Evolutionary conservation across 768 basidiomycete genomes (phyloP).

Genomic region (Hericium rajendrae): DNA sequence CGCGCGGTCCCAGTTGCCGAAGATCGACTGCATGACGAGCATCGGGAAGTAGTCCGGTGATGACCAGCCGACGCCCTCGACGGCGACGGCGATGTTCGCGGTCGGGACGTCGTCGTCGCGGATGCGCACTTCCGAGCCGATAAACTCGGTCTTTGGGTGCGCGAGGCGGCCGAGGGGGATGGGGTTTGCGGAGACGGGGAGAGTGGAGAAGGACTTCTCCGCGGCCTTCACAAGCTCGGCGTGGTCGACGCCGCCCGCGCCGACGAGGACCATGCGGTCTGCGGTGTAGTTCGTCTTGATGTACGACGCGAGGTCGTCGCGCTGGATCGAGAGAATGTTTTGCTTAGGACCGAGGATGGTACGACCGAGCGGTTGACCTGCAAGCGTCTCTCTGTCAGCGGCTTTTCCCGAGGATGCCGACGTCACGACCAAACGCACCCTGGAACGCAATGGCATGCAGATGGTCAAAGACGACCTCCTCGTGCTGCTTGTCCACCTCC

Average conservation of each 20-base stretch:
- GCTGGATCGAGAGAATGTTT: conserved; percentile 93
- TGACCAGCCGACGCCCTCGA: conserved; percentile 97
- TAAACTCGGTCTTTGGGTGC: conserved; percentile 70
- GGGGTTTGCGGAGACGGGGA: conserved; percentile 82
- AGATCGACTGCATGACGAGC: conserved; percentile 95
- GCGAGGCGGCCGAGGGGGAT: conserved; percentile 78
- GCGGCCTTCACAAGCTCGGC: conserved; percentile 88
- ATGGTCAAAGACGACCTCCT: conserved; percentile 99
- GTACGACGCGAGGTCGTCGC: conserved; percentile 80
- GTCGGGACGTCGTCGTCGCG: conserved; percentile 87
- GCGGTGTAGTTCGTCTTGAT: conserved; percentile 98
- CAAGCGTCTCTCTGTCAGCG: conserved; percentile 4
- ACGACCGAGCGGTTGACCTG: conserved; percentile 90
- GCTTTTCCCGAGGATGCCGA: background rate
- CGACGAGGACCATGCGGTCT: conserved; percentile 98
- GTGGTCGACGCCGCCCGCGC: conserved; percentile 93
- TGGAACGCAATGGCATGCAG: conserved; percentile 95
- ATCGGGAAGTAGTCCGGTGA: conserved; percentile 99
- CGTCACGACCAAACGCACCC: conserved; percentile 40
- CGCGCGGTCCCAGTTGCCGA: conserved; percentile 99
- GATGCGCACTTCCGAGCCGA: conserved; percentile 91
- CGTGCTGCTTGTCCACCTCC: conserved; percentile 97
- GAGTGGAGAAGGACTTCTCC: conserved; percentile 82
- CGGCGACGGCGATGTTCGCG: conserved; percentile 91
- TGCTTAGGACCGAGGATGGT: conserved; percentile 95